A percentile compares a stretch with the other conserved stretches of the same genome.
phyloP scores from a whole-genome alignment of 441 rosid genomes.

The Populus hybrid region DNA sequence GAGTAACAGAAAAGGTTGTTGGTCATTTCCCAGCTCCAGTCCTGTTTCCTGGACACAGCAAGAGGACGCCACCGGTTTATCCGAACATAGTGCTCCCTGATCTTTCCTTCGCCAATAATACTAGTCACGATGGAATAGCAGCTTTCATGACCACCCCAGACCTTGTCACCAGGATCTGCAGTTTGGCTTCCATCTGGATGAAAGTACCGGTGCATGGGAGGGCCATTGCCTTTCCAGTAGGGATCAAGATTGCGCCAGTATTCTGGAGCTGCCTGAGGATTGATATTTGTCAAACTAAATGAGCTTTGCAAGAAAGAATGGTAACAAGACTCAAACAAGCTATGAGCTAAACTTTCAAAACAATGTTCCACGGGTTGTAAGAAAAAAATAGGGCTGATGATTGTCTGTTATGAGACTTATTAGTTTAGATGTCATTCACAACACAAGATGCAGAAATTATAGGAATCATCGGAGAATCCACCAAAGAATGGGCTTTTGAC shows the following conservation, averaged over 20 bases:
- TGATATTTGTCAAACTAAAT: neutral
- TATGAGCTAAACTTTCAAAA: neutral
- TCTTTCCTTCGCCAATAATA: slow-evolving; percentile 35
- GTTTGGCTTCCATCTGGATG: slow-evolving; percentile 56
- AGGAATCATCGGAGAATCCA: neutral
- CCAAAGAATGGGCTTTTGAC: neutral
- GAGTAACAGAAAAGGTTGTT: slow-evolving; percentile 33
- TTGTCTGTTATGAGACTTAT: neutral
- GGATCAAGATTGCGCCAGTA: slow-evolving; percentile 61
- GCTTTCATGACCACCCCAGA: slow-evolving; percentile 69
- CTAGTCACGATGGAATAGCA: slow-evolving; percentile 46
- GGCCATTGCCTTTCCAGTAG: slow-evolving; percentile 48
- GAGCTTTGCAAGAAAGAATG: neutral
- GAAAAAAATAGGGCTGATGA: neutral
- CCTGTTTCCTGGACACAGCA: slow-evolving; percentile 42
- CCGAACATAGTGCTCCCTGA: slow-evolving; percentile 54
- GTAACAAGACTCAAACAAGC: neutral
- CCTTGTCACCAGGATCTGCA: slow-evolving; percentile 53
- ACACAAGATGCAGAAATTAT: too few species aligned
- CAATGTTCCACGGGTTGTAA: neutral
- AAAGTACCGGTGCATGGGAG: slow-evolving; percentile 53
- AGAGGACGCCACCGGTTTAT: slow-evolving; percentile 53
- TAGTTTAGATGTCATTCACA: neutral
- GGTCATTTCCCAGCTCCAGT: slow-evolving; percentile 72
- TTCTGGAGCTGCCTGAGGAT: slow-evolving; percentile 38